A percentile compares a stretch with the other conserved stretches of the same genome.
Conservation (phyloP, 2,329 filamentous ascomycete species). For the Penicillium frequentans region DNA sequence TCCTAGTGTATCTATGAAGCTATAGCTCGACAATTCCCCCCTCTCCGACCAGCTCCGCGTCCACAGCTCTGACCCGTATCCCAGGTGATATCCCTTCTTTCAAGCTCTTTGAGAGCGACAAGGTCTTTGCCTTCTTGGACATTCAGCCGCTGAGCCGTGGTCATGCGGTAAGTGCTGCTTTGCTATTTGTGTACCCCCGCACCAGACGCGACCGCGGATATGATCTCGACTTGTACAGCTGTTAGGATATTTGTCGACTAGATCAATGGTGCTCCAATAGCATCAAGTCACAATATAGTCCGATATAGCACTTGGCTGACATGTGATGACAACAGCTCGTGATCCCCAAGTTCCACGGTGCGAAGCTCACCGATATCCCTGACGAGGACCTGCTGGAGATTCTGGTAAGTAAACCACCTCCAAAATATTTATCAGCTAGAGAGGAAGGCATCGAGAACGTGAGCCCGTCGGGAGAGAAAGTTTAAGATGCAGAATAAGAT, state of each 20-base stretch:
- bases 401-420: constrained; percentile 56
- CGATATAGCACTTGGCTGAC: background rate
- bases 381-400: constrained; percentile 84
- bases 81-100: constrained; percentile 91
- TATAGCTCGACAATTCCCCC: background rate
- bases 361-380: constrained; percentile 87
- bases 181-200: background rate
- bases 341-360: constrained; percentile 92
- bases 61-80: constrained; percentile 2
- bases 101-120: constrained; percentile 94
- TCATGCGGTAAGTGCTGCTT: constrained; percentile 68
- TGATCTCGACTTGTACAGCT: background rate
- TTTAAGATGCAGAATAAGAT: background rate
- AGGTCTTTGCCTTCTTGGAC: constrained; percentile 92
- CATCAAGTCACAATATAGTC: background rate
- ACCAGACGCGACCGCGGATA: background rate
- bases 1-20: background rate
- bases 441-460: background rate
- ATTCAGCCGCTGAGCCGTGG: constrained; percentile 87
- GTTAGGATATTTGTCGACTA: background rate
- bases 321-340: constrained; percentile 65
- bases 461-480: background rate
- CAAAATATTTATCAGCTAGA: background rate
- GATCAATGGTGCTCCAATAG: background rate
- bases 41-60: background rate